Percentiles rank a stretch among this genome's conserved stretches.
Conservation (phyloP, 768 basidiomycete genomes). For the Auriscalpium orientale region DNA sequence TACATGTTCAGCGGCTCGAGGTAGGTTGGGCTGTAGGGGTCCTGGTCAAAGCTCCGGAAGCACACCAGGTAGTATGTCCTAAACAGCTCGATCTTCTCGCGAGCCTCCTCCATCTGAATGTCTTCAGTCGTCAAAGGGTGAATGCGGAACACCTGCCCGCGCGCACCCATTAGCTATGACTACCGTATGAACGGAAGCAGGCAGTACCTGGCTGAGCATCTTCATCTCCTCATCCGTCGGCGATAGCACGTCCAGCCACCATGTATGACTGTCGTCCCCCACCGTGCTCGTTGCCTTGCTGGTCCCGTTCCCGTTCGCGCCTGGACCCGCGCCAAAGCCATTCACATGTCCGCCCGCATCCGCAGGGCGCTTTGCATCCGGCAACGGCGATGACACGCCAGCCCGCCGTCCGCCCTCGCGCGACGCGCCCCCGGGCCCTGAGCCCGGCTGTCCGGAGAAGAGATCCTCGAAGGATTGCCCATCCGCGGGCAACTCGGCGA, state of each 20-base stretch:
- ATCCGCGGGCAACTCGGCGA: slow-evolving; percentile 90
- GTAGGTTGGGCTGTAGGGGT: slow-evolving; percentile 93
- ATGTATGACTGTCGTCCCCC: slow-evolving; percentile 23
- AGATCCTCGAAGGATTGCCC: slow-evolving; percentile 90
- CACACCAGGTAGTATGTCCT: slow-evolving; percentile 98
- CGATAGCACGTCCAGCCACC: slow-evolving; percentile 93
- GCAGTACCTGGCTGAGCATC: slow-evolving; percentile 76
- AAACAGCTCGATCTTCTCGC: slow-evolving; percentile 99
- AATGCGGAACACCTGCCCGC: slow-evolving; percentile 82
- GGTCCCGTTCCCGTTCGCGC: not conserved
- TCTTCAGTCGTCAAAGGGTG: slow-evolving; percentile 99
- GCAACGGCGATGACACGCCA: not conserved
- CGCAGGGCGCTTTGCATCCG: not conserved
- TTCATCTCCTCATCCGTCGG: slow-evolving; percentile 99
- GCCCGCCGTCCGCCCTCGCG: not conserved
- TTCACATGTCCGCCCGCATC: not conserved
- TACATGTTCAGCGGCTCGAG: slow-evolving; percentile 99
- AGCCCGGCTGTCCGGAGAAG: slow-evolving; percentile 49
- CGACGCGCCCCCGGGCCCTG: slow-evolving; percentile 1
- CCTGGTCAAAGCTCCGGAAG: slow-evolving; percentile 98
- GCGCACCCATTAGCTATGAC: not conserved
- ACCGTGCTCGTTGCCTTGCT: not conserved
- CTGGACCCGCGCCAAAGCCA: not conserved
- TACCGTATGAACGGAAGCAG: not conserved
- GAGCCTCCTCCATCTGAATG: slow-evolving; percentile 98